Percentiles rank a stretch among this genome's conserved stretches.
Evolutionary conservation across 805 yeast species (phyloP).

Genomic region (Hemisphaericaspora nanyangensis): DNA sequence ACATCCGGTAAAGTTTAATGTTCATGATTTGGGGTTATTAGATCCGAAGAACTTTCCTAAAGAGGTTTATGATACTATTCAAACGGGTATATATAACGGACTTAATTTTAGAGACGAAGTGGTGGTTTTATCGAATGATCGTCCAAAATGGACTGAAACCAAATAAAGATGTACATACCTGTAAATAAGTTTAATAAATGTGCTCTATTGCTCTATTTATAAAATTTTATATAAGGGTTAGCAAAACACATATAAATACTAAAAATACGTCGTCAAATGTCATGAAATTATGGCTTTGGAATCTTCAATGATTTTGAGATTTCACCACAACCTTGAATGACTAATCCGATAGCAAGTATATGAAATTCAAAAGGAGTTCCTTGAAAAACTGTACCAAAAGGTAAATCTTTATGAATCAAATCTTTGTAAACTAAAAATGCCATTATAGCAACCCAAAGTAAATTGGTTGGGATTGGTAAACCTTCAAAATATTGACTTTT

Average conservation of each 20-base stretch:
- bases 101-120: conserved; percentile 21
- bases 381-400: conserved; percentile 58
- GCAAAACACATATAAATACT: too few relatives aligned
- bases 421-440: conserved; percentile 57
- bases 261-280: too few relatives aligned
- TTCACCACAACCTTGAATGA: conserved; percentile 84
- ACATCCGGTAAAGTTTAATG: conserved; percentile 23
- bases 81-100: conserved; percentile 22
- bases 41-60: conserved; percentile 35
- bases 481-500: conserved; percentile 94
- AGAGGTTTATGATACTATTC: conserved; percentile 22
- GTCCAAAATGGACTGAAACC: conserved; percentile 10
- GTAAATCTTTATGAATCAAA: conserved; percentile 50
- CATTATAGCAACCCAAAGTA: conserved; percentile 71
- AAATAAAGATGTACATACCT: too few relatives aligned
- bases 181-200: neutral
- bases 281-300: conserved; percentile 65
- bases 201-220: too few relatives aligned
- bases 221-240: too few relatives aligned
- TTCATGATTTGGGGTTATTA: conserved; percentile 29
- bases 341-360: conserved; percentile 58
- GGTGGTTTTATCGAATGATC: conserved; percentile 10
- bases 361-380: conserved; percentile 71
- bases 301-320: conserved; percentile 86
- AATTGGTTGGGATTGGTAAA: conserved; percentile 88